Percentiles rank a stretch among this genome's conserved stretches.
Evolutionary conservation across 371 early-diverging fungal species (phyloP).

Genomic region (Sporodiniella umbellata): DNA sequence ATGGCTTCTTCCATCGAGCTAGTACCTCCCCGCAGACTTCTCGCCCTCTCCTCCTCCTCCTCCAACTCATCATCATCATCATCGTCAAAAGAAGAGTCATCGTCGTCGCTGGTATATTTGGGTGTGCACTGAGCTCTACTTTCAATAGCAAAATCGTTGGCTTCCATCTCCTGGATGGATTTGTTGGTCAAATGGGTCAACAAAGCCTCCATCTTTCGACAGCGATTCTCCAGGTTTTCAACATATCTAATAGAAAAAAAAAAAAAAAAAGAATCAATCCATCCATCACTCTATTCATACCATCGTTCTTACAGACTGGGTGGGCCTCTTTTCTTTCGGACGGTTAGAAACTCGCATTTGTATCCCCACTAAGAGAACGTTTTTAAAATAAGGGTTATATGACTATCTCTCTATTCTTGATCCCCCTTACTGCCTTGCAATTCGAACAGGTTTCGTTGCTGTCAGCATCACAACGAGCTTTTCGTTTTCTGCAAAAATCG

Average conservation of each 20-base stretch:
- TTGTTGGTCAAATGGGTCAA: conserved; percentile 32
- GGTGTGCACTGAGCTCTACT: not conserved
- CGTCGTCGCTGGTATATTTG: not conserved
- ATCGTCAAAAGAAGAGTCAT: not conserved
- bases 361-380: conserved; percentile 39
- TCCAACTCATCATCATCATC: conserved; percentile 6
- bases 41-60: not conserved
- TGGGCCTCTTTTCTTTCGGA: conserved; percentile 49
- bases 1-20: conserved; percentile 17
- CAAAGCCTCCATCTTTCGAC: conserved; percentile 45
- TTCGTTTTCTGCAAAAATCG: conserved; percentile 51
- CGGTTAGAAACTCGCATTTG: conserved; percentile 43
- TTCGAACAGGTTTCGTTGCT: conserved; percentile 43
- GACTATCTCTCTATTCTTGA: not conserved
- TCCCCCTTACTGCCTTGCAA: conserved; percentile 43
- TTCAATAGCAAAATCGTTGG: conserved; percentile 27
- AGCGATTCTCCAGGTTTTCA: conserved; percentile 41
- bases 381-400: too few species aligned
- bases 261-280: too few species aligned
- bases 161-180: conserved; percentile 43
- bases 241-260: too few species aligned
- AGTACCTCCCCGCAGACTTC: too few species aligned
- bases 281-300: too few species aligned
- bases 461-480: conserved; percentile 52
- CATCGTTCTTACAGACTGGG: conserved; percentile 33